Base-by-base conservation (phyloP, 1,284 basidiomycete species). In the Prillingera fragicola region DNA sequence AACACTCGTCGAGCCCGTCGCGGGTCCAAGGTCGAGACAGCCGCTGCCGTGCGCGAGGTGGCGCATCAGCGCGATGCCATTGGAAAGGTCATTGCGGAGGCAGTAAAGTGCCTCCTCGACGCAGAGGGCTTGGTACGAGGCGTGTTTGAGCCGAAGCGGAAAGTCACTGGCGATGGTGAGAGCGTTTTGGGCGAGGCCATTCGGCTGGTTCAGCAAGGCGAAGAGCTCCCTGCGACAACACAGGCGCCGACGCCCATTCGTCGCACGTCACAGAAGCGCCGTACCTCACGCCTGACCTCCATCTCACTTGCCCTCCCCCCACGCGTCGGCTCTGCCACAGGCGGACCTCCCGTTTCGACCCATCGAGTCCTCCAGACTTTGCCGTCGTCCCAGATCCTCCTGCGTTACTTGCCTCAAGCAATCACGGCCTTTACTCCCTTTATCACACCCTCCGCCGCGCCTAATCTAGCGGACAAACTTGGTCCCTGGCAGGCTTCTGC, bases 381-480 rank as follows among this genome's bases (percentile, higher is more conserved):
- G 6, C 72, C 72, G 1, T 67, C 70, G 0, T 63, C 70, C 2
- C 68, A 71, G 40, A 71, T 73, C 29, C 59, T 72, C 0, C 53
- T 72, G 2, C 61, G 64, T 4, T 67, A 72, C 54, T 55, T 72
- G 0, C 72, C 72, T 0, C 24, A 52, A 0, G 41, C 52, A 4
- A 62, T 73, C 36, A 65, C 62, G 14, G 55, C 50, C 8, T 72
- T 70, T 52, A 69, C 70, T 17, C 70, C 72, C 0, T 70, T 68
- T 55, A 66, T 63, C 31, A 26, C 83, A 0, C 84, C 84, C 47
- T 77, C 82, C 8, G 77, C 81, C 13, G 75, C 81, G 0, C 78
- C 79, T 0, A 77, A 80, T 0, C 39, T 70, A 8, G 28, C 35
- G 4, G 50, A 57, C 13, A 55, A 53, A 21, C 54, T 72, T 17